A percentile compares a stretch with the other conserved stretches of the same genome.
Evolutionary conservation across 1,284 basidiomycete species (phyloP).

Genomic region (Sanghuangporus baumii): DNA sequence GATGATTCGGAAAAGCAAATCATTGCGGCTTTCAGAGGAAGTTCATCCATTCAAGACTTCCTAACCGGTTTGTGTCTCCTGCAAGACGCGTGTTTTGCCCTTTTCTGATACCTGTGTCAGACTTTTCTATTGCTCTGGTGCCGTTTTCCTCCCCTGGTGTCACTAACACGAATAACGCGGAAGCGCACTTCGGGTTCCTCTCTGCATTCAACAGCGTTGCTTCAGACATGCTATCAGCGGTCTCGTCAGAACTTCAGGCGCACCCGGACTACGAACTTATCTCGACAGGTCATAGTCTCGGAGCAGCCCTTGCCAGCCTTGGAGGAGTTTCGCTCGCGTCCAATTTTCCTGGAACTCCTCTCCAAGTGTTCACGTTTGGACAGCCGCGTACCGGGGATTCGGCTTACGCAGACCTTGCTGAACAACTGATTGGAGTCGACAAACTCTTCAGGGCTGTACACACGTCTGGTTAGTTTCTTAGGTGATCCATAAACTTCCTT

Average conservation of each 20-base stretch:
- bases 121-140: slow-evolving; percentile 4
- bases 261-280: slow-evolving; percentile 36
- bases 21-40: slow-evolving; percentile 5
- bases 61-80: slow-evolving; percentile 10
- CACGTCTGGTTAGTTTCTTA: background rate
- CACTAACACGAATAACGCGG: background rate
- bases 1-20: slow-evolving; percentile 8
- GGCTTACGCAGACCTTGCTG: slow-evolving; percentile 36
- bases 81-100: slow-evolving; percentile 20
- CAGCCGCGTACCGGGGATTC: slow-evolving; percentile 43
- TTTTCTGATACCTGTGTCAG: background rate
- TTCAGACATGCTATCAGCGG: slow-evolving; percentile 23
- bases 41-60: slow-evolving; percentile 8
- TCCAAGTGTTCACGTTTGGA: slow-evolving; percentile 42
- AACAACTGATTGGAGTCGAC: slow-evolving; percentile 28
- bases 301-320: slow-evolving; percentile 40
- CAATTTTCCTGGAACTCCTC: slow-evolving; percentile 32
- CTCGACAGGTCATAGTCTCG: slow-evolving; percentile 44
- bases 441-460: slow-evolving; percentile 32
- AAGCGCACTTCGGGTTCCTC: slow-evolving; percentile 7
- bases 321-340: slow-evolving; percentile 37
- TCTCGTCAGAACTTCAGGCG: slow-evolving; percentile 22
- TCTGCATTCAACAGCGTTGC: slow-evolving; percentile 33
- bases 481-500: background rate
- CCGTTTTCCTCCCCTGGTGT: slow-evolving; percentile 13